Evolutionary conservation across 257 asterid genomes (phyloP).

Genomic region (Fraxinus quadrangulata): DNA sequence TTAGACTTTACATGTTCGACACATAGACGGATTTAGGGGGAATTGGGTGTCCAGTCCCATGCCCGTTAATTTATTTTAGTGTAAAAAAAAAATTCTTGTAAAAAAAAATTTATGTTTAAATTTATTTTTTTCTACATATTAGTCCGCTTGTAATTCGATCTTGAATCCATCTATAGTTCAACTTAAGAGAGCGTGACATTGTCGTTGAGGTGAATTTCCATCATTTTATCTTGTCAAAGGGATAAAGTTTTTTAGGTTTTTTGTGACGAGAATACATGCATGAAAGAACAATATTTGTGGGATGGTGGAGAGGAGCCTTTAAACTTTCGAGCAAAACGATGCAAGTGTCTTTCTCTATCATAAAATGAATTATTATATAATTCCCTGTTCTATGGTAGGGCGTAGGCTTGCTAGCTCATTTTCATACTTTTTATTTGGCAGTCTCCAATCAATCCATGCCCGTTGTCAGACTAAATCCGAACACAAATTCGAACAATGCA

Average conservation of each 20-base stretch:
- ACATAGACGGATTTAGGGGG: too few relatives aligned
- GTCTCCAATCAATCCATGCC: too few relatives aligned
- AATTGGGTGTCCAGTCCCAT: too few relatives aligned
- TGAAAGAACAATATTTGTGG: constrained; percentile 21
- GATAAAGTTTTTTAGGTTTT: constrained; percentile 14
- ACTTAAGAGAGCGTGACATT: constrained; percentile 23
- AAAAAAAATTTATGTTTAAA: too few relatives aligned
- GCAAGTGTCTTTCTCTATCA: constrained; percentile 49
- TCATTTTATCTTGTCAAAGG: constrained; percentile 46
- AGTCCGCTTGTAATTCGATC: too few relatives aligned
- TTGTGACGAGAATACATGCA: constrained; percentile 32
- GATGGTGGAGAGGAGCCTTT: constrained; percentile 50
- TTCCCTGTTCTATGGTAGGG: neutral
- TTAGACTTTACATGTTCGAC: too few relatives aligned
- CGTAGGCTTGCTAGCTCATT: constrained; percentile 28
- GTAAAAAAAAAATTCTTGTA: too few relatives aligned
- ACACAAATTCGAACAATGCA: too few relatives aligned
- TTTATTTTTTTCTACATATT: too few relatives aligned
- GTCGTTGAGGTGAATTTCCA: constrained; percentile 11
- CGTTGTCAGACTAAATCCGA: too few relatives aligned
- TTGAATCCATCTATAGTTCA: neutral
- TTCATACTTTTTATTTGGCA: neutral
- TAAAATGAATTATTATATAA: constrained; percentile 21
- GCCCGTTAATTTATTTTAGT: too few relatives aligned
- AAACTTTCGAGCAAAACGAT: constrained; percentile 61